These are phyloP conservation scores for Soucietia sequanensis DNA, from an alignment of 805 yeast species.

Conservation along the genomic window DNA sequence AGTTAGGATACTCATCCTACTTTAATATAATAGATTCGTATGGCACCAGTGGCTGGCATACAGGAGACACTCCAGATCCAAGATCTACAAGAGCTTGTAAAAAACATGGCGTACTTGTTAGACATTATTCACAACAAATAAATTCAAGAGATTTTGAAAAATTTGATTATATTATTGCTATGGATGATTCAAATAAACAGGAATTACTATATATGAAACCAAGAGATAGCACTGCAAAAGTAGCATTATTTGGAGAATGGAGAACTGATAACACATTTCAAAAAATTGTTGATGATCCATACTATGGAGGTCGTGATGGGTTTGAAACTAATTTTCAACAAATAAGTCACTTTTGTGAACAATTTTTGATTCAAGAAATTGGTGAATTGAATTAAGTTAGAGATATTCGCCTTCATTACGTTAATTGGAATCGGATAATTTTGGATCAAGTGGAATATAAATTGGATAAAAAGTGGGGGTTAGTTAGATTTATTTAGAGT, in stretches of 20 bases:
- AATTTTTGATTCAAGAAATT: slow-evolving; percentile 56
- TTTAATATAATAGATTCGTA: slow-evolving; percentile 73
- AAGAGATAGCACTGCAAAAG: slow-evolving; percentile 43
- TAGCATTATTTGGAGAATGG: slow-evolving; percentile 82
- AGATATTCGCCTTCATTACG: too few relatives aligned
- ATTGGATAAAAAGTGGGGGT: too few relatives aligned
- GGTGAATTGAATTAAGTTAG: slow-evolving; percentile 13
- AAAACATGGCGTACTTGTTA: slow-evolving; percentile 68
- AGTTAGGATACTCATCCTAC: slow-evolving; percentile 41
- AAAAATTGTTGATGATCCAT: slow-evolving; percentile 81
- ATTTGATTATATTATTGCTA: slow-evolving; percentile 69
- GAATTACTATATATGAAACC: slow-evolving; percentile 57
- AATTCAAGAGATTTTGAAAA: slow-evolving; percentile 46
- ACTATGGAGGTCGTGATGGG: slow-evolving; percentile 84
- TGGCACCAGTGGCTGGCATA: slow-evolving; percentile 85
- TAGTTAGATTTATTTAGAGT: too few relatives aligned
- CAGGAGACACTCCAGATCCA: slow-evolving; percentile 79
- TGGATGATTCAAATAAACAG: slow-evolving; percentile 61
- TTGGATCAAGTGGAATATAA: too few relatives aligned
- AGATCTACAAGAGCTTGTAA: slow-evolving; percentile 69
- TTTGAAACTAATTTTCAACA: slow-evolving; percentile 80
- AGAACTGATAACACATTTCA: slow-evolving; percentile 49
- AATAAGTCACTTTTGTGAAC: slow-evolving; percentile 69
- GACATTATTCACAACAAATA: slow-evolving; percentile 75
- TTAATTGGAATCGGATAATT: too few relatives aligned